Percentiles rank a stretch among this genome's conserved stretches.
Conservation (phyloP, 345 rosid species). For the Populus alba region DNA sequence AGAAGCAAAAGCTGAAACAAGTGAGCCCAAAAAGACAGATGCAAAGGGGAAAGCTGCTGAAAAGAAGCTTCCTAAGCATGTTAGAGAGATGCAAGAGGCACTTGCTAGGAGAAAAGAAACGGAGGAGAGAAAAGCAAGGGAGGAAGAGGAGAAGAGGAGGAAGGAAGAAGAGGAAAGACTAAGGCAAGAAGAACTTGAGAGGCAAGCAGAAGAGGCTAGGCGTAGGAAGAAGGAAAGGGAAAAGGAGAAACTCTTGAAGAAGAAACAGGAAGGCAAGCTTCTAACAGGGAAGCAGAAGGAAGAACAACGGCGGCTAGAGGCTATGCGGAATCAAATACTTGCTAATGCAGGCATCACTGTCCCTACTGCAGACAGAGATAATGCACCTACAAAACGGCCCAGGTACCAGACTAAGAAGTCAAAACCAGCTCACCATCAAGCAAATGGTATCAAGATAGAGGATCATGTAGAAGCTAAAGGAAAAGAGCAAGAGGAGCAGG, state of each 20-base stretch:
- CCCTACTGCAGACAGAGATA: slow-evolving; percentile 46
- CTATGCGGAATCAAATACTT: slow-evolving; percentile 76
- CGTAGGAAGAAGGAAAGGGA: slow-evolving; percentile 83
- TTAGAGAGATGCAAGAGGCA: slow-evolving; percentile 95
- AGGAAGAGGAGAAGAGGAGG: slow-evolving; percentile 81
- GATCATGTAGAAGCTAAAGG: slow-evolving; percentile 45
- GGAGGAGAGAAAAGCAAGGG: slow-evolving; percentile 74
- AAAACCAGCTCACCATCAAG: slow-evolving; percentile 56
- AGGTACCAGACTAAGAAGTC: slow-evolving; percentile 73
- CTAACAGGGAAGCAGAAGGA: slow-evolving; percentile 88
- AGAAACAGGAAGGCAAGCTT: slow-evolving; percentile 85
- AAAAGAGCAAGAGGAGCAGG: slow-evolving; percentile 38
- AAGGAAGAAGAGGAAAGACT: slow-evolving; percentile 89
- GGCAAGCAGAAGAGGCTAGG: slow-evolving; percentile 91
- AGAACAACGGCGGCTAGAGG: slow-evolving; percentile 84
- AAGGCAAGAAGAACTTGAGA: slow-evolving; percentile 81
- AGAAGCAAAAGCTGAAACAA: slow-evolving; percentile 45
- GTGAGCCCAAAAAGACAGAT: slow-evolving; percentile 59
- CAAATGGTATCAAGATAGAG: slow-evolving; percentile 51
- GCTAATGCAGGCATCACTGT: slow-evolving; percentile 47
- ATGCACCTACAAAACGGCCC: slow-evolving; percentile 66
- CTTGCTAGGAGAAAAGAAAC: slow-evolving; percentile 77
- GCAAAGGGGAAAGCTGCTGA: slow-evolving; percentile 76
- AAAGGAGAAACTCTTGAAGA: slow-evolving; percentile 78
- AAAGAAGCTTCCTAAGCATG: slow-evolving; percentile 87